Percentiles rank a stretch among this genome's conserved stretches.
Conservation (phyloP, 805 yeast species). For the Saturnispora saitoi region DNA sequence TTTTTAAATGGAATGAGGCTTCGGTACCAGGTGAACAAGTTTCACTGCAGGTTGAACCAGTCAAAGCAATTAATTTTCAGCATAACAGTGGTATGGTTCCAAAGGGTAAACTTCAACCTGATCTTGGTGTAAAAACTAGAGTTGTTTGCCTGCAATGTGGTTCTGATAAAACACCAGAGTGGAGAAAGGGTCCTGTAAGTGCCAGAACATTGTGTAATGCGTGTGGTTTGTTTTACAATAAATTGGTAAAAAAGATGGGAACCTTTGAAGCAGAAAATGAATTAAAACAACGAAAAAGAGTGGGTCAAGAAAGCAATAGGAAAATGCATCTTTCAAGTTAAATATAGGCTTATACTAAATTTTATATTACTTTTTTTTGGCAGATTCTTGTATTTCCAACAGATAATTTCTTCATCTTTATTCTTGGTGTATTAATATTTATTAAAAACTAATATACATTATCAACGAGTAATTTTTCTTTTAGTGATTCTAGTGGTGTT, state of each 20-base stretch:
- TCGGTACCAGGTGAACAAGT: constrained; percentile 22
- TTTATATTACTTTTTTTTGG: background rate
- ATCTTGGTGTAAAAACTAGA: constrained; percentile 26
- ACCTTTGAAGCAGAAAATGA: constrained; percentile 32
- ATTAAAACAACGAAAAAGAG: constrained; percentile 25
- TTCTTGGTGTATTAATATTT: background rate
- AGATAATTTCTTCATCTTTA: background rate
- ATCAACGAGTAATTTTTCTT: constrained; percentile 2
- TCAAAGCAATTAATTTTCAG: constrained; percentile 16
- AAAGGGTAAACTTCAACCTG: constrained; percentile 30
- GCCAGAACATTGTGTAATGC: constrained; percentile 82
- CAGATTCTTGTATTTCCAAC: background rate
- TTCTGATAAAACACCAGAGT: constrained; percentile 73
- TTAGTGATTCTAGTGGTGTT: constrained; percentile 22
- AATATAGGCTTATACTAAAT: background rate
- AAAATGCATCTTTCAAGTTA: constrained; percentile 10
- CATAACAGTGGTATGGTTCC: constrained; percentile 17
- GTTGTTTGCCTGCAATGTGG: constrained; percentile 61
- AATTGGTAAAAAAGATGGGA: constrained; percentile 45
- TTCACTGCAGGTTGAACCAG: constrained; percentile 26
- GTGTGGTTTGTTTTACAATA: constrained; percentile 73
- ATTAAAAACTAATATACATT: background rate
- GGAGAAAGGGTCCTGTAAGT: constrained; percentile 88
- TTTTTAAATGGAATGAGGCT: constrained; percentile 1
- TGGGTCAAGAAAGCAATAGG: constrained; percentile 25